Percentiles rank a stretch among this genome's conserved stretches.
phyloP scores from a whole-genome alignment of 495 filamentous ascomycete species.

The Margaritispora aquatica region DNA sequence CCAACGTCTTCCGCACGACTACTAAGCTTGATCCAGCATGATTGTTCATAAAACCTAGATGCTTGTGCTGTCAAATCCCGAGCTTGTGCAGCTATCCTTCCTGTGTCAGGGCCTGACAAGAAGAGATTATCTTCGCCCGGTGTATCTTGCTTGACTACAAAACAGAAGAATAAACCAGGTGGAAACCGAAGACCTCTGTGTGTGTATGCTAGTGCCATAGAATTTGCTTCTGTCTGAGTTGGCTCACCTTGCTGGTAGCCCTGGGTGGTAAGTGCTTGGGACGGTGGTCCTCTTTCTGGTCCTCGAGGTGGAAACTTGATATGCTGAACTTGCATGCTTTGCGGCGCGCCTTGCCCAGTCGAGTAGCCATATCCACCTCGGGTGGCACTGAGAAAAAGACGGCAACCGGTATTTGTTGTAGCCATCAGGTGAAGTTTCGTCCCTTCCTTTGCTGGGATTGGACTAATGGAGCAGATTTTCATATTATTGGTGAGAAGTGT shows the following conservation, averaged over 20 bases:
- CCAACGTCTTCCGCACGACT: conserved; percentile 71
- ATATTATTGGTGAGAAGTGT: conserved; percentile 61
- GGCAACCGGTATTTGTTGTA: conserved; percentile 82
- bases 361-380: conserved; percentile 66
- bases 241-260: conserved; percentile 25
- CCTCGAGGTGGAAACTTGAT: conserved; percentile 82
- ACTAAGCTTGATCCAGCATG: conserved; percentile 63
- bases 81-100: conserved; percentile 61
- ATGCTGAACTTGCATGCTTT: conserved; percentile 94
- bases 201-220: conserved; percentile 44
- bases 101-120: conserved; percentile 80
- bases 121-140: conserved; percentile 62
- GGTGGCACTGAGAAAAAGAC: conserved; percentile 87
- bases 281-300: conserved; percentile 21
- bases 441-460: conserved; percentile 75
- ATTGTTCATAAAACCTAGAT: conserved; percentile 59
- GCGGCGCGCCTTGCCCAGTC: conserved; percentile 61
- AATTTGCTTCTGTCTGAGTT: conserved; percentile 33
- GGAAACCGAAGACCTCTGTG: conserved; percentile 61
- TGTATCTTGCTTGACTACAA: conserved; percentile 49
- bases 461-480: conserved; percentile 73
- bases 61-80: conserved; percentile 41
- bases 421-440: conserved; percentile 83
- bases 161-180: conserved; percentile 87
- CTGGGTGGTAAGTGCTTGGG: conserved; percentile 14